phyloP scores from a whole-genome alignment of 805 yeast species.

The Saturnispora kantuleensis region DNA sequence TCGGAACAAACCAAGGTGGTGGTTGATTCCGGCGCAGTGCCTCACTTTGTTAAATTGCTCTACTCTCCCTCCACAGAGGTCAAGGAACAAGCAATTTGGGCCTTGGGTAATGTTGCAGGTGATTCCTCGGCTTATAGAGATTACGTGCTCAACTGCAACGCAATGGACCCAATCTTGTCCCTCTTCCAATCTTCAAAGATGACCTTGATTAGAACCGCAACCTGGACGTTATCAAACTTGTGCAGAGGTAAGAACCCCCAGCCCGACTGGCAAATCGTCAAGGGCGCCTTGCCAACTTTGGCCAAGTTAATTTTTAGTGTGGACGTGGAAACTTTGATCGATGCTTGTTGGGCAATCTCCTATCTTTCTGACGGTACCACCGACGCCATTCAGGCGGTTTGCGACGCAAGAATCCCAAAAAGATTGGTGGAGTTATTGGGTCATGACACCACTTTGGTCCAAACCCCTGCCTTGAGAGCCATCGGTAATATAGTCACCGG shows the following conservation, averaged over 20 bases:
- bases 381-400: conserved; percentile 92
- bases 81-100: conserved; percentile 99
- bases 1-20: conserved; percentile 85
- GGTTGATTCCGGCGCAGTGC: conserved; percentile 90
- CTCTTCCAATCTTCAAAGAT: conserved; percentile 75
- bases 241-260: conserved; percentile 96
- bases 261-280: conserved; percentile 88
- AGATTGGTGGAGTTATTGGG: conserved; percentile 85
- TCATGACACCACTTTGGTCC: conserved; percentile 77
- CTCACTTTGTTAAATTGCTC: conserved; percentile 74
- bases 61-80: conserved; percentile 80
- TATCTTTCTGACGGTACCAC: conserved; percentile 88
- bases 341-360: conserved; percentile 98
- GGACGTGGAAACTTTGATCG: conserved; percentile 89
- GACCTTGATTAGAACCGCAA: conserved; percentile 90
- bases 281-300: conserved; percentile 80
- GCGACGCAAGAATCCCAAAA: conserved; percentile 91
- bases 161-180: conserved; percentile 79
- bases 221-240: conserved; percentile 94
- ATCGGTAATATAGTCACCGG: conserved; percentile 98
- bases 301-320: conserved; percentile 83
- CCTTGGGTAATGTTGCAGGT: conserved; percentile 97
- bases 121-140: conserved; percentile 89
- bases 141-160: conserved; percentile 72
- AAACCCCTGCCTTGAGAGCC: conserved; percentile 95